Evolutionary conservation across 2,329 filamentous ascomycete species (phyloP).

Genomic region (Venturia pyrina): DNA sequence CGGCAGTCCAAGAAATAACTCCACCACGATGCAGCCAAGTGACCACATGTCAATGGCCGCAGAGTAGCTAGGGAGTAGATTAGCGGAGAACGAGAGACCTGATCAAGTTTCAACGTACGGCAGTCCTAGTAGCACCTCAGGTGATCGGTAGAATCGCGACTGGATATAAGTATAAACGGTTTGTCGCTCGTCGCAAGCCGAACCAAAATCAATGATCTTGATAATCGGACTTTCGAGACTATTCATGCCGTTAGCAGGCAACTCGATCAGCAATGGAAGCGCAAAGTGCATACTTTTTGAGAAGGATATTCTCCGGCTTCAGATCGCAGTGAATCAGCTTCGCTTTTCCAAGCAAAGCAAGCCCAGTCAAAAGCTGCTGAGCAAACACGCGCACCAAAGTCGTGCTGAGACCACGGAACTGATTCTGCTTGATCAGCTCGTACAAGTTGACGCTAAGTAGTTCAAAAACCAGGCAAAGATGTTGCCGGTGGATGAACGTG

Average conservation of each 20-base stretch:
- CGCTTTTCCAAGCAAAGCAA: conserved; percentile 89
- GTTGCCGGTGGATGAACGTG: conserved; percentile 95
- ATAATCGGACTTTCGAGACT: conserved; percentile 95
- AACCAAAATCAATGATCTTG: conserved; percentile 99
- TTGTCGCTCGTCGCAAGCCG: conserved; percentile 93
- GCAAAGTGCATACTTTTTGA: conserved; percentile 63
- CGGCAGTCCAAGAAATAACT: conserved; percentile 88
- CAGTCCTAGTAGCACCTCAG: conserved; percentile 87
- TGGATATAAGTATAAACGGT: conserved; percentile 99
- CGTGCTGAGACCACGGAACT: conserved; percentile 93
- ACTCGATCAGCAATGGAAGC: not conserved
- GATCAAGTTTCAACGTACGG: conserved; percentile 40
- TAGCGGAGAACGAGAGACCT: not conserved
- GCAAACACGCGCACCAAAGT: conserved; percentile 96
- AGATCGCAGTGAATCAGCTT: conserved; percentile 95
- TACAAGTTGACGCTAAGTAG: conserved; percentile 95
- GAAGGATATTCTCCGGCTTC: conserved; percentile 93
- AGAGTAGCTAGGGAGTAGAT: conserved; percentile 53
- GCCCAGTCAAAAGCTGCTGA: conserved; percentile 86
- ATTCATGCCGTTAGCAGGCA: conserved; percentile 6
- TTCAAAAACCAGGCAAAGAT: conserved; percentile 94
- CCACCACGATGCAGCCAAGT: conserved; percentile 93
- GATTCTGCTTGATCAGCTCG: conserved; percentile 98
- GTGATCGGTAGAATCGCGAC: conserved; percentile 93
- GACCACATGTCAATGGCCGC: conserved; percentile 99